These are phyloP conservation scores for Sporothrix humicola DNA, from an alignment of 2,329 filamentous ascomycete genomes.

Conservation along the genomic window DNA sequence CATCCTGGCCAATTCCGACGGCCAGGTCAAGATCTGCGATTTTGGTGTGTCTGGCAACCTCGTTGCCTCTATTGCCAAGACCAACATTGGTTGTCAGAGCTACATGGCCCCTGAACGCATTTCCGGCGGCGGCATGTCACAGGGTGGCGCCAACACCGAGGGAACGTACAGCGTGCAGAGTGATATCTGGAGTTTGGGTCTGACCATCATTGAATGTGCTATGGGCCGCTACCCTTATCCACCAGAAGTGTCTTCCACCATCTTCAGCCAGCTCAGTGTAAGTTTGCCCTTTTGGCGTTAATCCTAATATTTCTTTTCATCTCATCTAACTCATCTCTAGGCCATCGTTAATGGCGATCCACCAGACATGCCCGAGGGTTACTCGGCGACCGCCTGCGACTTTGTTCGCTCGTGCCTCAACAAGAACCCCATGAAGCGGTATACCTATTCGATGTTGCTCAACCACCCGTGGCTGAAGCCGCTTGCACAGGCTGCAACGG, in stretches of 20 bases:
- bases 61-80: constrained; percentile 96
- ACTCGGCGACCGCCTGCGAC: constrained; percentile 77
- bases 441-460: constrained; percentile 89
- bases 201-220: constrained; percentile 95
- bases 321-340: constrained; percentile 54
- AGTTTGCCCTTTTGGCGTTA: constrained; percentile 51
- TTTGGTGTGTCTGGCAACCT: constrained; percentile 97
- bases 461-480: constrained; percentile 81
- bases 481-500: constrained; percentile 44
- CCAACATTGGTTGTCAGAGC: constrained; percentile 98
- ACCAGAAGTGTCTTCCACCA: constrained; percentile 96
- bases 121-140: constrained; percentile 79
- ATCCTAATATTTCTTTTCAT: background rate
- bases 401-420: constrained; percentile 91
- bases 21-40: constrained; percentile 97
- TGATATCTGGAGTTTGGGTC: constrained; percentile 94
- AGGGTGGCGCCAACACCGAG: constrained; percentile 69
- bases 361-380: constrained; percentile 82
- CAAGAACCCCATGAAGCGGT: constrained; percentile 89
- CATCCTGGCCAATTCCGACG: constrained; percentile 85
- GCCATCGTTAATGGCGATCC: constrained; percentile 98
- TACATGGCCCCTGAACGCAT: constrained; percentile 99
- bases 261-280: constrained; percentile 96
- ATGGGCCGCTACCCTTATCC: constrained; percentile 95
- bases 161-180: constrained; percentile 97